phyloP scores from a whole-genome alignment of 139 green algal genomes.

The Gonium pectorale region DNA sequence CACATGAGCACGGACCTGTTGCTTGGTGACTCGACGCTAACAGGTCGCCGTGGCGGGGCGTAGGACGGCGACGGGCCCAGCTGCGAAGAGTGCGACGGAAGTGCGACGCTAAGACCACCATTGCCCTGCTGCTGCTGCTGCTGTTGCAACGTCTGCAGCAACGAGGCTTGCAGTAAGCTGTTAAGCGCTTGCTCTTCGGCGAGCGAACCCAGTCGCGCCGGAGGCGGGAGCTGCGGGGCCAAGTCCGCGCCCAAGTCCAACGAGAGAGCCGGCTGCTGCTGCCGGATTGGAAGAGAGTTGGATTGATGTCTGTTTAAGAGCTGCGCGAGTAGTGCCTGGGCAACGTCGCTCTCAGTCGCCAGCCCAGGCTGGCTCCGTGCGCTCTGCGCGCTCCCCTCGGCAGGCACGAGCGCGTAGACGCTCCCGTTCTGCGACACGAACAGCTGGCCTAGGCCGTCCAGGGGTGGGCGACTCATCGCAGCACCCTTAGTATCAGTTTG shows the following conservation, averaged over 20 bases:
- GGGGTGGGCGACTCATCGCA: no score
- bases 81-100: background rate
- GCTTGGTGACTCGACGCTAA: conserved; percentile 14
- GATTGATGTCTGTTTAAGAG: no score
- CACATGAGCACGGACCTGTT: conserved; percentile 1
- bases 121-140: conserved; percentile 13
- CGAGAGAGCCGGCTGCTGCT: no score
- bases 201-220: no score
- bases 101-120: background rate
- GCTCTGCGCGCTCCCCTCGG: no score
- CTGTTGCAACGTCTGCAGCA: no score
- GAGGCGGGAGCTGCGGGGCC: no score
- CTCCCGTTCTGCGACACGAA: conserved; percentile 14
- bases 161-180: no score
- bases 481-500: no score
- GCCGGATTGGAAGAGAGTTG: no score
- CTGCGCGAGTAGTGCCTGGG: background rate
- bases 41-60: background rate
- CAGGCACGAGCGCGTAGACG: conserved; percentile 16
- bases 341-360: background rate
- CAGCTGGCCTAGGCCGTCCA: conserved; percentile 26
- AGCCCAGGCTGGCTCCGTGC: background rate
- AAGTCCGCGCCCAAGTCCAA: no score
- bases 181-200: no score
- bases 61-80: background rate